A percentile compares a stretch with the other conserved stretches of the same genome.
These are phyloP conservation scores for Monilinia fructicola DNA, from an alignment of 2,329 filamentous ascomycete species.

Conservation along the genomic window DNA sequence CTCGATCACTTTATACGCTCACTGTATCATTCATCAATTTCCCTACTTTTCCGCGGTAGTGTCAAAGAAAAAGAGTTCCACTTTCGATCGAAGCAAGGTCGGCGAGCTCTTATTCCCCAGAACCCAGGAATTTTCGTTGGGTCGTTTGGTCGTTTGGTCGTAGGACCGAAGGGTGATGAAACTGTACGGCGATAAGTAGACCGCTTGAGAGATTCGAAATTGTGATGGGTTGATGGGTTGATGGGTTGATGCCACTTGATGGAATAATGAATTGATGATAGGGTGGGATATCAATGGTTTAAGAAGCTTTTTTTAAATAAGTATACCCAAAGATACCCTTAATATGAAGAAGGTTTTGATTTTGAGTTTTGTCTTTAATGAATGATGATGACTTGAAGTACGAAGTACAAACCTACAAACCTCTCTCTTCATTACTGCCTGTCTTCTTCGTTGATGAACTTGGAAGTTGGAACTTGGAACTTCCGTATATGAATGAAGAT, in stretches of 20 bases:
- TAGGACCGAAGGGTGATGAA: constrained; percentile 15
- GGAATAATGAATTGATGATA: background rate
- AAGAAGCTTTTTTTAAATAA: background rate
- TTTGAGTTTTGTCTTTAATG: background rate
- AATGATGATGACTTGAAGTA: background rate
- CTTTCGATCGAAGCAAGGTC: constrained; percentile 13
- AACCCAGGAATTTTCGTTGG: constrained; percentile 15
- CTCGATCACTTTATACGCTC: constrained; percentile 12
- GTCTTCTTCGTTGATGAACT: no score
- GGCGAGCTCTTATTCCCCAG: constrained; percentile 14
- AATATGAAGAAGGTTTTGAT: constrained; percentile 7
- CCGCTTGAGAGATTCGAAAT: background rate
- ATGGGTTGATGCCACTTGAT: background rate
- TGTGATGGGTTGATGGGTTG: constrained; percentile 4
- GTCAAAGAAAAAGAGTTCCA: background rate
- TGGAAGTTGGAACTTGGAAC: background rate
- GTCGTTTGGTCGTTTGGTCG: constrained; percentile 12
- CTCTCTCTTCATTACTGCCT: background rate
- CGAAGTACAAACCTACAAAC: no score
- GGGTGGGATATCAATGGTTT: background rate
- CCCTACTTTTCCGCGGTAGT: constrained; percentile 8
- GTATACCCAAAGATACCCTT: constrained; percentile 5
- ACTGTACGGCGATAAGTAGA: constrained; percentile 3
- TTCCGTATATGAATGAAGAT: background rate
- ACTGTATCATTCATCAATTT: background rate